Evolutionary conservation across 768 basidiomycete species (phyloP), one percentile per base, ranked within the genome.

Genomic region (Amanita fuliginea): DNA sequence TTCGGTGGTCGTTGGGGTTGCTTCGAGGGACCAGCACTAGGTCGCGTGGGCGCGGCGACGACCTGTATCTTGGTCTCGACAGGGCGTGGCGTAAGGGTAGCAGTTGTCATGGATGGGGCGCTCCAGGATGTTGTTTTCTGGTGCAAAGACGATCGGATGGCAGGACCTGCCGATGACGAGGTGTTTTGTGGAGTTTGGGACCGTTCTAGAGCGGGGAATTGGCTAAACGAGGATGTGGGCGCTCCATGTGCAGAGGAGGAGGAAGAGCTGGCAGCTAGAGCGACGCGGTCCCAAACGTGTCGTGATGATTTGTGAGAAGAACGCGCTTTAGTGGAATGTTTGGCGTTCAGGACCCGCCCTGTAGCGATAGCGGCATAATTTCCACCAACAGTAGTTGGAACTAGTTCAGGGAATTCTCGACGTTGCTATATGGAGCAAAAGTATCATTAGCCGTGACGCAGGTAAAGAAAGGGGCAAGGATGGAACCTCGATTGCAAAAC

Each of bases 281-380:
- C 92, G 21, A 95, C 91, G 13, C 92, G 81, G 54, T 92, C 89
- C 81, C 78, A 90, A 0, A 95, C 75, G 53, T 83, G 77, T 45
- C 83, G 71, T 2, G 83, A 80, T 2, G 78, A 71, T 52, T 73
- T 71, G 24, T 72, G 68, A 9, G 77, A 73, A 1, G 78, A 74
- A 7, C 78, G 73, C 0, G 77, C 67, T 1, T 77, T 70, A 0
- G 86, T 86, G 1, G 78, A 76, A 51, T 88, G 77, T 61, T 93
- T 92, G 32, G 83, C 87, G 56, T 86, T 88, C 49, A 96, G 70
- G 30, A 91, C 83, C 3, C 87, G 81, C 4, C 90, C 91, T 21
- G 82, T 79, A 3, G 88, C 73, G 53, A 93, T 85, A 0, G 81
- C 84, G 0, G 90, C 82, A 55, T 86, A 94, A 39, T 80, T 81